Evolutionary conservation across 2,329 filamentous ascomycete species (phyloP).

Genomic region (Trichoderma endophyticum): DNA sequence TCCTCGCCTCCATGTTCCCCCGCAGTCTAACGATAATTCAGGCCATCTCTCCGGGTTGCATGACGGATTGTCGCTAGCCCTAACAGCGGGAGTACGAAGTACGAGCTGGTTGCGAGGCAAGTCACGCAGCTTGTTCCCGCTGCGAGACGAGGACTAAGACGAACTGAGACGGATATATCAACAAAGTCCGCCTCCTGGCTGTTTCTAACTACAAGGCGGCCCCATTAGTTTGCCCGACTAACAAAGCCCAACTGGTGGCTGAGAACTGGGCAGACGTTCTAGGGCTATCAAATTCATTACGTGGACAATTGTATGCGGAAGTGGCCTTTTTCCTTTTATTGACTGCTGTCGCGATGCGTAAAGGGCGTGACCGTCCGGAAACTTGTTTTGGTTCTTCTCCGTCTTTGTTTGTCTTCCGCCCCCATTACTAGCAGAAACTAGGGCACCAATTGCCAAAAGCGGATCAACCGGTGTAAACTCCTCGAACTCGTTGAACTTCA

Average conservation of each 20-base stretch:
- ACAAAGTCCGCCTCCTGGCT: neutral
- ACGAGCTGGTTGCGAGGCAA: neutral
- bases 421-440: neutral
- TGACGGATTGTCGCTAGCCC: neutral
- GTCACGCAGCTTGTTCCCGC: neutral
- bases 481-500: neutral
- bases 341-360: neutral
- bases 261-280: neutral
- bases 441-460: neutral
- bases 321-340: neutral
- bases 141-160: neutral
- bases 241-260: neutral
- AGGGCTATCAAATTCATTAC: neutral
- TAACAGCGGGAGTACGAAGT: neutral
- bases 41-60: slow-evolving; percentile 5
- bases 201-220: neutral
- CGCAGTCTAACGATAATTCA: slow-evolving; percentile 13
- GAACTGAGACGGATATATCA: neutral
- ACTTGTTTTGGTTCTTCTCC: neutral
- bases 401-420: neutral
- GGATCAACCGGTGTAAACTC: neutral
- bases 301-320: neutral
- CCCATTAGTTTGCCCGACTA: slow-evolving; percentile 5
- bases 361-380: neutral
- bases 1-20: slow-evolving; percentile 5